Conservation (phyloP, 768 basidiomycete species). For the Auriscalpium vulgare region DNA sequence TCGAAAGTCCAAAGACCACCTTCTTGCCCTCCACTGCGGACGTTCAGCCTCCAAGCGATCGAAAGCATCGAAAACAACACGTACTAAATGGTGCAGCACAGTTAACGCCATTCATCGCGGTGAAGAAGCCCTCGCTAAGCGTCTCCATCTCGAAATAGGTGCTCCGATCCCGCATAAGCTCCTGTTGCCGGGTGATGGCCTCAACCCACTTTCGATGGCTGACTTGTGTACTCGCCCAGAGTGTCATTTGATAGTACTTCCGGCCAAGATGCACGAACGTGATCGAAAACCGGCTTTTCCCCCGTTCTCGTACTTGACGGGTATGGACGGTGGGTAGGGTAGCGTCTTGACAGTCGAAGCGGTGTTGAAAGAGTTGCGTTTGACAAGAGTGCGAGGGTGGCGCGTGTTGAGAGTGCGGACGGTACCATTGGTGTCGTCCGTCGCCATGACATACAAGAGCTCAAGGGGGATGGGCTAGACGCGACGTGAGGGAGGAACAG, state of each 20-base stretch:
- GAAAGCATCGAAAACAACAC: constrained; percentile 26
- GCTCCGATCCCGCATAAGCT: constrained; percentile 74
- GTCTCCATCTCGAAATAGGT: constrained; percentile 78
- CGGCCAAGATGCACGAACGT: constrained; percentile 92
- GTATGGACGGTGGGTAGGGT: constrained; percentile 38
- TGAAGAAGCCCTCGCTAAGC: constrained; percentile 85
- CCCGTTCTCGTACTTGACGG: constrained; percentile 39
- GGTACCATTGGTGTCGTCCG: constrained; percentile 48
- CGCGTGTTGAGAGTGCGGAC: constrained; percentile 16
- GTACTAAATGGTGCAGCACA: constrained; percentile 85
- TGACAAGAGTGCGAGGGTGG: constrained; percentile 29
- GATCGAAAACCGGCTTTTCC: constrained; percentile 81
- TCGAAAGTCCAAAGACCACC: constrained; percentile 95
- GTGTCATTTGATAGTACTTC: constrained; percentile 83
- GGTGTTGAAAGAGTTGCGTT: constrained; percentile 30
- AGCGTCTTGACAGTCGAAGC: constrained; percentile 28
- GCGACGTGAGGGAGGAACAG: neutral
- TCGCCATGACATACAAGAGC: constrained; percentile 72
- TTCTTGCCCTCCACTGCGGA: constrained; percentile 65
- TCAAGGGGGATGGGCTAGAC: constrained; percentile 91
- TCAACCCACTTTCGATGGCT: constrained; percentile 94
- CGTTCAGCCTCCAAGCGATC: neutral
- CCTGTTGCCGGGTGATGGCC: constrained; percentile 83
- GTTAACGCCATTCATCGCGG: constrained; percentile 78
- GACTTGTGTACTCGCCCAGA: constrained; percentile 84